Percentiles rank a stretch among this genome's conserved stretches.
Conservation (phyloP, 2,329 filamentous ascomycete species). For the Trichoderma sp. region DNA sequence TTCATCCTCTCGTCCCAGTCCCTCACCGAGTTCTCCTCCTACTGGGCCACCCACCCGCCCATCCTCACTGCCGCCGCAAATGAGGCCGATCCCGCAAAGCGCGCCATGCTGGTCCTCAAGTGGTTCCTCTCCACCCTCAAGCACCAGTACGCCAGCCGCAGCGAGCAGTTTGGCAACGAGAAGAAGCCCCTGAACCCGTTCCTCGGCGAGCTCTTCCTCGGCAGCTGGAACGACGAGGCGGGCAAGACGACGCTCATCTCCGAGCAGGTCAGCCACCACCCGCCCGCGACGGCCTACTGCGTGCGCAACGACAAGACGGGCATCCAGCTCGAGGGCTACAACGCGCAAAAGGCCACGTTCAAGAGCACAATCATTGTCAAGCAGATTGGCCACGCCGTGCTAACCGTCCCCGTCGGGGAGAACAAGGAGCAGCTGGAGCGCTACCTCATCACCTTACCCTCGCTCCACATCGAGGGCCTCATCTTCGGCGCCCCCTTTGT, state of each 20-base stretch:
- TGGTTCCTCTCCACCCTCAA: slow-evolving; percentile 95
- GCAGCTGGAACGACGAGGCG: slow-evolving; percentile 80
- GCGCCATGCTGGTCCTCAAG: slow-evolving; percentile 84
- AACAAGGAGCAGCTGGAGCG: slow-evolving; percentile 55
- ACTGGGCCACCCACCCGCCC: slow-evolving; percentile 77
- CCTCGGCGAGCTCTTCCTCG: slow-evolving; percentile 89
- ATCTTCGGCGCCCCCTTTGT: slow-evolving; percentile 86
- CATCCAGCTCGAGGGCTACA: slow-evolving; percentile 81
- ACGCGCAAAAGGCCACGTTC: slow-evolving; percentile 95
- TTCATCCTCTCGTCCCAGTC: slow-evolving; percentile 81
- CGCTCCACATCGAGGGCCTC: slow-evolving; percentile 90
- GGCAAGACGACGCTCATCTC: slow-evolving; percentile 86
- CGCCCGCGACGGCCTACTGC: slow-evolving; percentile 90
- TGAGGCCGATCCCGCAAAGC: slow-evolving; percentile 77
- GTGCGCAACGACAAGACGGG: slow-evolving; percentile 86
- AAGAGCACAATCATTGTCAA: slow-evolving; percentile 92
- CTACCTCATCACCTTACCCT: slow-evolving; percentile 89
- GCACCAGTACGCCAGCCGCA: slow-evolving; percentile 75
- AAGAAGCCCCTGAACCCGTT: slow-evolving; percentile 99
- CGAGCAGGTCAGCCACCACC: slow-evolving; percentile 94
- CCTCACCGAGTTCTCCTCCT: slow-evolving; percentile 77
- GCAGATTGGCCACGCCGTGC: slow-evolving; percentile 85
- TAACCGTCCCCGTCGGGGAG: slow-evolving; percentile 63
- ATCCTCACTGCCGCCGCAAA: slow-evolving; percentile 74
- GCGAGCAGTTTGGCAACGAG: slow-evolving; percentile 82